These are phyloP conservation scores for Petunia secreta DNA, from an alignment of 257 asterid species.

Conservation along the genomic window DNA sequence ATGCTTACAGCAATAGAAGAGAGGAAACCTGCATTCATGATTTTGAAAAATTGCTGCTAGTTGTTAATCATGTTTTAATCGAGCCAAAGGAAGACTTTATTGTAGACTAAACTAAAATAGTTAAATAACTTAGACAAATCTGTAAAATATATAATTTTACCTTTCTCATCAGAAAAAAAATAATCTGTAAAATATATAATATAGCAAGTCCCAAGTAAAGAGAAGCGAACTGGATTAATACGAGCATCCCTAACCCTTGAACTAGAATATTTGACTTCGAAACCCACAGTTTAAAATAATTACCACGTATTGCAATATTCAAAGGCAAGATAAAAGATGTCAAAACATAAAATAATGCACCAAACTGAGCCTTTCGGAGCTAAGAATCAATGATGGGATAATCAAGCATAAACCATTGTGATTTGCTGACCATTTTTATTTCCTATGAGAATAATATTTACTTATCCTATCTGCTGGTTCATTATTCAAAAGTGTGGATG, in stretches of 20 bases:
- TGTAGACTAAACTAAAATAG: constrained; percentile 11
- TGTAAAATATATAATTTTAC: not conserved
- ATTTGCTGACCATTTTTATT: not conserved
- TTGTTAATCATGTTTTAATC: not conserved
- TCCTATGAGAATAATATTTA: not conserved
- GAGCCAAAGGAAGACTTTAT: not conserved
- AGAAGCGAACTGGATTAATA: not conserved
- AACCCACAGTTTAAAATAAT: not conserved
- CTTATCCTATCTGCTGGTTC: not conserved
- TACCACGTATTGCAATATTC: not conserved
- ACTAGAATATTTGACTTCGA: constrained; percentile 9
- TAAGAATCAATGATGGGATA: not conserved
- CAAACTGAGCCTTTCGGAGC: not conserved
- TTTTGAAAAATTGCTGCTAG: not conserved
- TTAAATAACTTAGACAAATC: not conserved
- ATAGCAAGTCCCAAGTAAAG: not conserved
- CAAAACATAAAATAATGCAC: not conserved
- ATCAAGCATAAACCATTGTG: not conserved
- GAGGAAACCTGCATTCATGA: not conserved
- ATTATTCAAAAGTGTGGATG: not conserved
- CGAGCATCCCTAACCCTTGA: not conserved
- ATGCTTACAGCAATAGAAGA: not conserved
- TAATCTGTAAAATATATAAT: not conserved
- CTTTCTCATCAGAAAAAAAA: no score
- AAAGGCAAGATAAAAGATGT: not conserved